Evolutionary conservation across 352 stramenopile genomes (phyloP), one percentile per base, ranked within the genome.

Genomic region (Globisporangium acanthophoron): DNA sequence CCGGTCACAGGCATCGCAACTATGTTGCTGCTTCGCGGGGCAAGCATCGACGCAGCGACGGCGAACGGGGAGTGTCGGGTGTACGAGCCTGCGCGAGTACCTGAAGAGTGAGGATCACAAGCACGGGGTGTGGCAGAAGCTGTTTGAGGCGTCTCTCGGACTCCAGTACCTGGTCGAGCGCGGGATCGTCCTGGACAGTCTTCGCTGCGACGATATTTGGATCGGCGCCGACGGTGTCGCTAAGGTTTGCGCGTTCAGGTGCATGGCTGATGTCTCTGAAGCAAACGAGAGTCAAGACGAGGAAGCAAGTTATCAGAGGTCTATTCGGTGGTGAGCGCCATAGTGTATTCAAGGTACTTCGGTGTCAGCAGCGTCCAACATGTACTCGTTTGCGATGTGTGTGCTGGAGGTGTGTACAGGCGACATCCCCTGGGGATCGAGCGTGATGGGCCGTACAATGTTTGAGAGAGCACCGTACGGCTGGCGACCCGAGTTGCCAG

Each of bases 161-260:
- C 56, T 92, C 11, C 27, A 53, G 37, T 86, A 79, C 58, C 3
- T 64, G 11, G 15, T 52, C 18, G 41, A 59, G 16, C 51, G 51
- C 31, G 50, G 45, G 0, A 9, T 64, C 15, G 4, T 54, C 7
- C 18, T 49, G 1, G 18, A 24, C 1, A 1, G 4, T 5, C 51
- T 59, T 49, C 55, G 33, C 11, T 61, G 45, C 15, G 39, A 49
- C 15, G 27, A 49, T 24, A 31, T 55, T 18, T 61, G 45, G 37
- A 13, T 61, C 18, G 45, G 55, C 33, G 29, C 35, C 18, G 37
- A 59, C 43, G 40, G 41, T n/a, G 27, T 54, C 9, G 43, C 44
- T 6, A 59, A 58, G 37, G 45, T 64, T 21, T 53, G 33, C 21
- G 20, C 12, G 12, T 27, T 64, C 9, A 24, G 41, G 5, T 44